Evolutionary conservation across 352 stramenopile genomes (phyloP), one percentile per base, ranked within the genome.

Genomic region (Sclerospora graminicola): DNA sequence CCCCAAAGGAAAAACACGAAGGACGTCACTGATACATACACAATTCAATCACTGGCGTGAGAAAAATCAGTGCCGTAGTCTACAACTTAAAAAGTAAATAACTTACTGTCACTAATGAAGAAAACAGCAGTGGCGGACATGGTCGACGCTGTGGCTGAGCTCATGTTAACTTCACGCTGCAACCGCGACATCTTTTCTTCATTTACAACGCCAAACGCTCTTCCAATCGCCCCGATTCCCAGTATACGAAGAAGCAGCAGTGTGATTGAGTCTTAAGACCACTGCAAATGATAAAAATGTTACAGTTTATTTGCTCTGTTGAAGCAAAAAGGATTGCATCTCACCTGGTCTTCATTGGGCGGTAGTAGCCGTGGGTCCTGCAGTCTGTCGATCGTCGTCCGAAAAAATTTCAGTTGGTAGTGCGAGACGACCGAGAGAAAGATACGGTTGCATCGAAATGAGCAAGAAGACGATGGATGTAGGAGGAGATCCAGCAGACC

Each of bases 141-240:
- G 11, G 85, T 79, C 2, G 77, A 88, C 13, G 78, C 72, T 62
- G 70, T 55, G 41, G 54, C 54, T 21, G 75, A 69, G 20, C 62
- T 48, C 10, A 97, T 76, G 31, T 89, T 89, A 60, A 97, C 82
- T 15, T 80, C 69, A 13, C 96, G 72, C 72, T 97, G 84, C 15
- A 97, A 63, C 1, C 84, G 78, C 5, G 86, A 87, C 38, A 80
- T 94, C n/a, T 96, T 74, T 29, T 94, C 92, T 39, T 87, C 88
- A 36, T 83, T 85, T 19, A 84, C 84, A 5, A 97, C 73, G 14
- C 90, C 90, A 56, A 97, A 97, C 50, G 95, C 72, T 23, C 88
- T 87, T n/a, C 82, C 86, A 60, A 90, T 78, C 35, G 94, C 70
- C 5, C 90, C 90, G 21, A 89, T 90, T 2, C 94, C 67, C 27